Conservation (phyloP, 2,329 filamentous ascomycete genomes). For the Alternaria ventricosa region DNA sequence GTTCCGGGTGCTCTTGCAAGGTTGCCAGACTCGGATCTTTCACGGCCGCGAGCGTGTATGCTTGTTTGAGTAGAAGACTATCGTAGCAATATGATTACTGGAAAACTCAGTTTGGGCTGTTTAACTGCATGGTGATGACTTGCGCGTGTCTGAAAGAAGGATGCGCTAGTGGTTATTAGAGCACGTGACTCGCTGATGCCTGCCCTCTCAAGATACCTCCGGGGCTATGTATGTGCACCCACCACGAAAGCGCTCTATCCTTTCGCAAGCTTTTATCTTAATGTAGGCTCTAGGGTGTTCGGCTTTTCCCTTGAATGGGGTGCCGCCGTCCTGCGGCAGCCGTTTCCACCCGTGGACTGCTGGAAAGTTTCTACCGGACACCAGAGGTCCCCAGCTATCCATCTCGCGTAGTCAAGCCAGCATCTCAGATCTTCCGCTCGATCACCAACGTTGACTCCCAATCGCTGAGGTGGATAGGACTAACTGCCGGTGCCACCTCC, state of each 20-base stretch:
- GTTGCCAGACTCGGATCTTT: neutral
- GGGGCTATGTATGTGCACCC: no score
- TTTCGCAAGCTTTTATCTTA: no score
- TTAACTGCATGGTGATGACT: neutral
- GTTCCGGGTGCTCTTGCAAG: neutral
- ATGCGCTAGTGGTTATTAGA: neutral
- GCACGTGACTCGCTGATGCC: neutral
- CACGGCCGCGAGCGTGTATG: slow-evolving; percentile 12
- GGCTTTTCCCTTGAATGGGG: no score
- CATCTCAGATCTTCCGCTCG: neutral
- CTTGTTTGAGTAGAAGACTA: slow-evolving; percentile 8
- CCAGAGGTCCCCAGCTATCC: fast-evolving
- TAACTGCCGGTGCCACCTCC: neutral
- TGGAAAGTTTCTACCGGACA: no score
- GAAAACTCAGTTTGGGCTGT: neutral
- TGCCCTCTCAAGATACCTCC: neutral
- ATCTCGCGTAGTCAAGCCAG: neutral
- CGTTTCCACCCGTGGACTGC: no score
- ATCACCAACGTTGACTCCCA: neutral
- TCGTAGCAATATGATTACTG: slow-evolving; percentile 14
- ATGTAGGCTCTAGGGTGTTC: no score
- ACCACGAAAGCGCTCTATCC: no score
- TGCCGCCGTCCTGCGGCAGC: no score
- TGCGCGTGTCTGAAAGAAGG: neutral
- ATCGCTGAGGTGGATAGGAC: neutral